Base-by-base conservation (phyloP, 768 basidiomycete species). In the Clitopilus passeckerianus region DNA sequence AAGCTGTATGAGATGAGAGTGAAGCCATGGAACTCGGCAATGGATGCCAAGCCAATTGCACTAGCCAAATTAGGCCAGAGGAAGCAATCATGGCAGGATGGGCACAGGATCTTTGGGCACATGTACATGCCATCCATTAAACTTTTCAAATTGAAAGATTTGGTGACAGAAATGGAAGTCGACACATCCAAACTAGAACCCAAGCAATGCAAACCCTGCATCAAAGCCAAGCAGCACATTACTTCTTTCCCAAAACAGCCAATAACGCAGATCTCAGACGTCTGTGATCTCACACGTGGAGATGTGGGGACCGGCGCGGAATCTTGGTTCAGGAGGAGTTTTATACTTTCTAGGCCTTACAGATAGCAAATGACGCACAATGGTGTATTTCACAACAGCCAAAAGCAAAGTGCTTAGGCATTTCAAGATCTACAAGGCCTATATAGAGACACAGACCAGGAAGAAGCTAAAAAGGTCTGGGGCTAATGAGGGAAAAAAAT, bases 201-300 rank as follows among this genome's bases (percentile, higher is more conserved):
- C n/a, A 46, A 1, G 30, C 61, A 67, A 24, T 77, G 75, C 35
- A 63, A 69, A 52, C 65, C 67, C 14, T 79, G 75, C 61, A 66
- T 77, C 50, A 59, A 70, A 34, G 73, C 72, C 0, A 78, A 79
- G 57, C 63, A 68, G 9, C 68, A 71, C 16, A 65, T 68, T 6
- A 56, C 55, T 4, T 60, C 70, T 1, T 72, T 74, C 54, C 76
- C 75, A 34, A 63, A 69, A 20, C 63, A 71, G 56, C 67, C 74
- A 24, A 58, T 61, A 10, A 58, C 58, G 34, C 37, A 59, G 53
- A 63, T 65, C 56, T 60, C 58, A 4, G 56, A 57, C n/a, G 41
- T 43, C 34, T n/a, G 56, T 14, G 16, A 44, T 37, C 53, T 56
- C 56, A 16, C 35, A 22, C 1, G 24, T 35, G 1, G 35, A 6